Evolutionary conservation across 495 filamentous ascomycete genomes (phyloP).

Genomic region (Daldinia childiae): DNA sequence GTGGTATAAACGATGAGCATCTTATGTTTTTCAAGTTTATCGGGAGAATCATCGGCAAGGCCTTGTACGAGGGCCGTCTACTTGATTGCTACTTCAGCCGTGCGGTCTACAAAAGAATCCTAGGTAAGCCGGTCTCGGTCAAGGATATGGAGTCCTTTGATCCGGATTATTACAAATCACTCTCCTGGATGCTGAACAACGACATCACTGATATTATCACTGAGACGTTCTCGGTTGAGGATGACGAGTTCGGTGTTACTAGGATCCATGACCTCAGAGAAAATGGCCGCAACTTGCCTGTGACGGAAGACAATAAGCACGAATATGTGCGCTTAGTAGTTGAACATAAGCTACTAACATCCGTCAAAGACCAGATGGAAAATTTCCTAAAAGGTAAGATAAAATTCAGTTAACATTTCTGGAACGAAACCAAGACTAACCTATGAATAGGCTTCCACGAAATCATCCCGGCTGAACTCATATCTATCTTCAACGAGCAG

Average conservation of each 20-base stretch:
- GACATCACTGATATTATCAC: slow-evolving; percentile 98
- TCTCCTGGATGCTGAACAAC: slow-evolving; percentile 98
- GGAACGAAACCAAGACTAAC: slow-evolving; percentile 33
- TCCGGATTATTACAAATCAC: slow-evolving; percentile 98
- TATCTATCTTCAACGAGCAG: slow-evolving; percentile 98
- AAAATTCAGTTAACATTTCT: slow-evolving; percentile 6
- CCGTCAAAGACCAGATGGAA: slow-evolving; percentile 93
- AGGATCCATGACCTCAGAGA: slow-evolving; percentile 86
- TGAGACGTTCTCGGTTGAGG: slow-evolving; percentile 95
- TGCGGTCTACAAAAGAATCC: slow-evolving; percentile 96
- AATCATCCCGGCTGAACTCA: slow-evolving; percentile 92
- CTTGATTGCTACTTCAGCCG: slow-evolving; percentile 99
- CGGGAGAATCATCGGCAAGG: slow-evolving; percentile 97
- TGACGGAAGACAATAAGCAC: slow-evolving; percentile 98
- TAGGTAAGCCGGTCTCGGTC: slow-evolving; percentile 92
- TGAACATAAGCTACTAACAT: slow-evolving; percentile 90
- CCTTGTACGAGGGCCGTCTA: slow-evolving; percentile 93
- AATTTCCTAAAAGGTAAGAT: slow-evolving; percentile 87
- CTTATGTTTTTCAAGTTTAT: slow-evolving; percentile 99
- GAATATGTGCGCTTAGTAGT: slow-evolving; percentile 94
- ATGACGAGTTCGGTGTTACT: slow-evolving; percentile 89
- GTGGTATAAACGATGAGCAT: slow-evolving; percentile 94
- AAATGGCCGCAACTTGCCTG: slow-evolving; percentile 88
- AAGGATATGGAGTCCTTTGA: slow-evolving; percentile 99
- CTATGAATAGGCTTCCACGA: slow-evolving; percentile 84